Evolutionary conservation across 805 yeast genomes (phyloP).

Genomic region (Ogataea salicorniae): DNA sequence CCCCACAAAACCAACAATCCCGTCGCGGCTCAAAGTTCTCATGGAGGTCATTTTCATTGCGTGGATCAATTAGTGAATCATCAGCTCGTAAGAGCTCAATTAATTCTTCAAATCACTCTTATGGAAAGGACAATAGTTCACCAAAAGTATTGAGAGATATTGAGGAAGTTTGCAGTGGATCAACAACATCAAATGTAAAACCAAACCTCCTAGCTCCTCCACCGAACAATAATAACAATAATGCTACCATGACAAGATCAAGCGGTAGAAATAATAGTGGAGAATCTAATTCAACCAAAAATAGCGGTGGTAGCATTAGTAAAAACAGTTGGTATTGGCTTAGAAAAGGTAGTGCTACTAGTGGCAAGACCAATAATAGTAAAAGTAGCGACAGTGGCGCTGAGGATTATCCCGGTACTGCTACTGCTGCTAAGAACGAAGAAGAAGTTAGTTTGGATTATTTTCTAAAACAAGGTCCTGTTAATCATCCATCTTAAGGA

Average conservation of each 20-base stretch:
- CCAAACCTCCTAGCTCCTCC: background rate
- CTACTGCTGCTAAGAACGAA: too few relatives aligned
- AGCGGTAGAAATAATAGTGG: background rate
- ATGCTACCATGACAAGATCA: background rate
- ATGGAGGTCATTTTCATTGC: slow-evolving; percentile 22
- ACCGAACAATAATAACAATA: background rate
- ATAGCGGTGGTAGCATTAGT: background rate
- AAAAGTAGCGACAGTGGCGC: slow-evolving; percentile 5
- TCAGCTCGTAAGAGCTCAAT: slow-evolving; percentile 8
- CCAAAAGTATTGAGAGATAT: slow-evolving; percentile 6
- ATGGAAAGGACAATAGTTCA: background rate
- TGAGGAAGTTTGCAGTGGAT: slow-evolving; percentile 1
- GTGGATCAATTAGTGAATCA: slow-evolving; percentile 16
- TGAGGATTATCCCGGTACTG: background rate
- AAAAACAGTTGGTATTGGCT: background rate
- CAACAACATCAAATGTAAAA: too few relatives aligned
- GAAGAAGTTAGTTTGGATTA: too few relatives aligned
- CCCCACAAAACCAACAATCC: background rate
- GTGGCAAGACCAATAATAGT: slow-evolving; percentile 12
- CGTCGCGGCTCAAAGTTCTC: slow-evolving; percentile 23
- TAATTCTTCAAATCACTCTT: background rate
- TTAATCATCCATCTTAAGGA: too few relatives aligned
- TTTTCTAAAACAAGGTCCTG: too few relatives aligned
- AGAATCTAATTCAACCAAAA: background rate
- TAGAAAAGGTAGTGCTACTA: slow-evolving; percentile 15